These are phyloP conservation scores for Fusarium fujikuroi DNA, from an alignment of 2,329 filamentous ascomycete species.

Conservation along the genomic window DNA sequence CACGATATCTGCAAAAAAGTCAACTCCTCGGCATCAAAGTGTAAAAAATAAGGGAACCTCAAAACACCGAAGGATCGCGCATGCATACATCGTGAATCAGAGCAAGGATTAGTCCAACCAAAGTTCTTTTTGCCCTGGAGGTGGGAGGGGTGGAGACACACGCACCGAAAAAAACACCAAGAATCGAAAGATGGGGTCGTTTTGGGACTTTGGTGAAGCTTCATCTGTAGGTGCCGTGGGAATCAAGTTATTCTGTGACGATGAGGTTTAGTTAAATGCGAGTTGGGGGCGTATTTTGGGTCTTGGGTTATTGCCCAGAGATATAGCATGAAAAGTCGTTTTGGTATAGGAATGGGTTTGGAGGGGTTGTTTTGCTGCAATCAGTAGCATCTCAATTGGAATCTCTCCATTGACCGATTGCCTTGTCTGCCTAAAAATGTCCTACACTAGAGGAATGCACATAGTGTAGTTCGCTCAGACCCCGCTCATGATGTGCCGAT, in stretches of 20 bases:
- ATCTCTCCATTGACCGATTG: not conserved
- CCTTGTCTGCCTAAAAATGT: constrained; percentile 19
- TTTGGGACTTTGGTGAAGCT: constrained; percentile 36
- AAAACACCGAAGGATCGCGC: not conserved
- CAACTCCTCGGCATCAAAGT: not conserved
- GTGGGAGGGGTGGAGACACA: constrained; percentile 2
- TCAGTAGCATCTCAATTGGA: not conserved
- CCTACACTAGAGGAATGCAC: not conserved
- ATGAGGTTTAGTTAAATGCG: not conserved
- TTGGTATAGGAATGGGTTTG: too few species aligned
- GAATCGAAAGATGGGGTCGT: constrained; percentile 21
- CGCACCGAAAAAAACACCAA: constrained; percentile 25
- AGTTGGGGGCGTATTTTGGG: not conserved
- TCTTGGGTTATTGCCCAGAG: not conserved
- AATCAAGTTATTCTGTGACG: not conserved
- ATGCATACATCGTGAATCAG: constrained; percentile 15
- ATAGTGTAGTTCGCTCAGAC: not conserved
- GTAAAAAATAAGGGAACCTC: constrained; percentile 25
- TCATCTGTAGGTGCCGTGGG: not conserved
- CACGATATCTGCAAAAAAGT: not conserved
- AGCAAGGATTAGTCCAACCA: constrained; percentile 17
- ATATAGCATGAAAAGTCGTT: not conserved
- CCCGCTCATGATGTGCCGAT: constrained; percentile 18
- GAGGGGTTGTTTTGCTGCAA: not conserved
- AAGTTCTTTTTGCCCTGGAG: constrained; percentile 18